Evolutionary conservation across 768 basidiomycete species (phyloP).

Genomic region (Tephrocybe sp.): DNA sequence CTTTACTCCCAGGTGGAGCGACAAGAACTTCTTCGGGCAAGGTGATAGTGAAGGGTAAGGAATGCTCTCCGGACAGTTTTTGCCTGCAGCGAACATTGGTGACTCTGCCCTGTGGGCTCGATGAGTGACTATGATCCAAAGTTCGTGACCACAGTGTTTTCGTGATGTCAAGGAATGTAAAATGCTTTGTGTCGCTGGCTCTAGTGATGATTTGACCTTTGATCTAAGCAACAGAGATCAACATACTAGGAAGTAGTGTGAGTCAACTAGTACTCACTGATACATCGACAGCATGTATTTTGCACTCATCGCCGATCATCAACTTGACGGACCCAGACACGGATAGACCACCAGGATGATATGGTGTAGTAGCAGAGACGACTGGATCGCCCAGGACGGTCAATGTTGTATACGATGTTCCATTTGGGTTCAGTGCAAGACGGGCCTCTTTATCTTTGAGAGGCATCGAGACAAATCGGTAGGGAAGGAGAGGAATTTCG

Average conservation of each 20-base stretch:
- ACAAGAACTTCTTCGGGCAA: conserved; percentile 37
- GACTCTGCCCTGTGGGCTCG: neutral
- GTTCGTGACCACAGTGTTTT: conserved; percentile 38
- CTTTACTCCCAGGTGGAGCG: conserved; percentile 15
- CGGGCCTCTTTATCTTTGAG: neutral
- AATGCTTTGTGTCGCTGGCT: conserved; percentile 31
- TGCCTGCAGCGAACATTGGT: conserved; percentile 23
- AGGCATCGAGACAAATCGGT: neutral
- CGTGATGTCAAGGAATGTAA: conserved; percentile 33
- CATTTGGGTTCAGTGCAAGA: conserved; percentile 20
- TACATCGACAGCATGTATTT: conserved; percentile 47
- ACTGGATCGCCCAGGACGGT: conserved; percentile 43
- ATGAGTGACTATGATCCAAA: conserved; percentile 26
- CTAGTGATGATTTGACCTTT: conserved; percentile 39
- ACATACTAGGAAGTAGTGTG: too few relatives aligned
- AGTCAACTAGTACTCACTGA: conserved; percentile 33
- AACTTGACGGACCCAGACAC: conserved; percentile 33
- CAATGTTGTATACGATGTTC: conserved; percentile 47
- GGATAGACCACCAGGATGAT: conserved; percentile 16
- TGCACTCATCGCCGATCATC: conserved; percentile 36
- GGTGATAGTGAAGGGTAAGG: conserved; percentile 37
- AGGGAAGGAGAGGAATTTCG: conserved; percentile 9
- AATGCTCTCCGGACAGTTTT: conserved; percentile 31
- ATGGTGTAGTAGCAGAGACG: conserved; percentile 34
- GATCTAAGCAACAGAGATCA: too few relatives aligned